A percentile compares a stretch with the other conserved stretches of the same genome.
These are phyloP conservation scores for Avena eriantha DNA, from an alignment of 176 grass and related monocot species.

Conservation along the genomic window DNA sequence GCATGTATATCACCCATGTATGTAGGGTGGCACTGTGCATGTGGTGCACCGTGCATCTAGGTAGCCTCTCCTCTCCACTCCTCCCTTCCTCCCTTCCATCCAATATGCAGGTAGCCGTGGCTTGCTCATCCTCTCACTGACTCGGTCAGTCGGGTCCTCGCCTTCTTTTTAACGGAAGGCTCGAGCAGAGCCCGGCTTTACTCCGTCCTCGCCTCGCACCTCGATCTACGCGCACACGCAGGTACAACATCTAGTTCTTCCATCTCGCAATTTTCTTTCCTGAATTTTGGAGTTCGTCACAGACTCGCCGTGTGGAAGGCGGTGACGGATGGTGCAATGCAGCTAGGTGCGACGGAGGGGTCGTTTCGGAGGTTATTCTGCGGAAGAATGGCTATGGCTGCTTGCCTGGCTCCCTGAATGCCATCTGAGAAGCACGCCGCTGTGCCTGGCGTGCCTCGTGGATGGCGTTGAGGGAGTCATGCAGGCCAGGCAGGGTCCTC, in stretches of 20 bases:
- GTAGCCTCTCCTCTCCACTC: neutral
- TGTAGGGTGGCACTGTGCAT: neutral
- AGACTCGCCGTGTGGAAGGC: too few species aligned
- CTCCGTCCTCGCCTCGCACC: neutral
- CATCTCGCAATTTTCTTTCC: neutral
- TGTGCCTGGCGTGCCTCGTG: constrained; percentile 48
- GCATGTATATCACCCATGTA: neutral
- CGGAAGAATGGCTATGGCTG: neutral
- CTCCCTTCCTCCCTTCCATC: neutral
- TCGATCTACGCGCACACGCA: neutral
- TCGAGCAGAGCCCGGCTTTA: too few species aligned
- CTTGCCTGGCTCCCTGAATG: constrained; percentile 97
- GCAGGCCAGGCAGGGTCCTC: constrained; percentile 30
- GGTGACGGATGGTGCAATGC: too few species aligned
- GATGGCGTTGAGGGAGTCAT: constrained; percentile 83
- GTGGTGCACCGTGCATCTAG: neutral
- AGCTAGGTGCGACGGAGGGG: too few species aligned
- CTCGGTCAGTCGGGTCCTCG: too few species aligned
- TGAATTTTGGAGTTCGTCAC: neutral
- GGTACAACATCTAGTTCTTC: neutral
- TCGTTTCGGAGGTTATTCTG: too few species aligned
- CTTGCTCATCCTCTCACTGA: neutral
- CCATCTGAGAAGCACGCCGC: constrained; percentile 71
- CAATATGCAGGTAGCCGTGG: neutral
- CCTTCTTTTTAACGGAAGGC: too few species aligned